Evolutionary conservation across 2,329 filamentous ascomycete genomes (phyloP).

Genomic region (Cytospora schulzeri): DNA sequence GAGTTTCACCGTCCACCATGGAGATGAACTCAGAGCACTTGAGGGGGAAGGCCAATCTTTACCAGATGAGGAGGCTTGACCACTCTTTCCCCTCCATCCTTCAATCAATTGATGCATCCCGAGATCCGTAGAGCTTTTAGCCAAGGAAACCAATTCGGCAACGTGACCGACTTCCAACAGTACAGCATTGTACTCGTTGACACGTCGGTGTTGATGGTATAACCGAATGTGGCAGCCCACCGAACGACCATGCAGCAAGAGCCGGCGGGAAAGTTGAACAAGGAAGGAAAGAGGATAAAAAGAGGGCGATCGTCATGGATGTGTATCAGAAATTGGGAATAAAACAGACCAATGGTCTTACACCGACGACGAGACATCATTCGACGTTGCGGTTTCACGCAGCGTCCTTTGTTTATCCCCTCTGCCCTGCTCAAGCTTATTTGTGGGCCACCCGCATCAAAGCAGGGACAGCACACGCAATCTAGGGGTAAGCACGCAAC

Average conservation of each 20-base stretch:
- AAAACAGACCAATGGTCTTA: constrained; percentile 4
- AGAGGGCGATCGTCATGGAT: background rate
- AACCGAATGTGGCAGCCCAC: background rate
- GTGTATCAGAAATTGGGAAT: background rate
- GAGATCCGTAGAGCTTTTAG: background rate
- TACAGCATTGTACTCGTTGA: background rate
- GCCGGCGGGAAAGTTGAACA: background rate
- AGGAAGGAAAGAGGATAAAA: background rate
- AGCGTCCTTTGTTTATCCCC: background rate
- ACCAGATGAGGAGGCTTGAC: too few species aligned
- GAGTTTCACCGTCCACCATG: too few species aligned
- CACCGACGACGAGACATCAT: background rate
- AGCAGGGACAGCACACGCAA: constrained; percentile 6
- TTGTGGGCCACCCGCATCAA: background rate
- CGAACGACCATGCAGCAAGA: background rate
- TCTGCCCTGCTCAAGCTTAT: background rate
- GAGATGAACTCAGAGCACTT: too few species aligned
- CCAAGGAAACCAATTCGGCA: background rate
- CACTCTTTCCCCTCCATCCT: too few species aligned
- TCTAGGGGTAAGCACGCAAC: constrained; percentile 17
- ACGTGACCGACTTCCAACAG: constrained; percentile 19
- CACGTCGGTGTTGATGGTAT: background rate
- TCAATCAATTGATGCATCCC: background rate
- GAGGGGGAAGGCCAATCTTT: too few species aligned
- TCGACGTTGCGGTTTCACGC: background rate